Evolutionary conservation across 2,329 filamentous ascomycete genomes (phyloP).

Genomic region (Cytospora leucostoma): DNA sequence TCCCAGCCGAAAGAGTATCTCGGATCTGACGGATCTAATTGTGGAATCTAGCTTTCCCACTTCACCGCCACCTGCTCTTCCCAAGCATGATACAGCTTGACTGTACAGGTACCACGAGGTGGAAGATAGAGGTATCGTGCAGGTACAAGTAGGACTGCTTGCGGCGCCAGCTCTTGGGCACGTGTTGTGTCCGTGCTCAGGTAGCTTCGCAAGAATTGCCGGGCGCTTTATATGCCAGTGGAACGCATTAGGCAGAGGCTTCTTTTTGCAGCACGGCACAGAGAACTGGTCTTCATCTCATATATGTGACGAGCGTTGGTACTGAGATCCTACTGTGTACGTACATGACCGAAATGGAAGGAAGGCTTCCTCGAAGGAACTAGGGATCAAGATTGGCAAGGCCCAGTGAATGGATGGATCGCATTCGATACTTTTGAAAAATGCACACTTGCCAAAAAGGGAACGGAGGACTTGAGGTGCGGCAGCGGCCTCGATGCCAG

Average conservation of each 20-base stretch:
- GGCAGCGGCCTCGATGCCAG: background rate
- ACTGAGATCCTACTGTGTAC: background rate
- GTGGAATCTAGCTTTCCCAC: background rate
- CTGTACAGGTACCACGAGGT: background rate
- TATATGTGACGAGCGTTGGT: constrained; percentile 3
- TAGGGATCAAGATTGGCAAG: background rate
- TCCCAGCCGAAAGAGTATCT: background rate
- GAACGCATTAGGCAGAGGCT: background rate
- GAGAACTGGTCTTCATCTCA: constrained; percentile 15
- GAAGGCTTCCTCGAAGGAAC: no score
- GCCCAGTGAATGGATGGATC: no score
- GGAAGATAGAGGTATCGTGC: background rate
- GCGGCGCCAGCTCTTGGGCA: background rate
- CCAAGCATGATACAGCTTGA: background rate
- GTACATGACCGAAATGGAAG: background rate
- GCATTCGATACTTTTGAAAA: no score
- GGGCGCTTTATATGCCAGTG: background rate
- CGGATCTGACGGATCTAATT: constrained; percentile 5
- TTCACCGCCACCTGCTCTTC: background rate
- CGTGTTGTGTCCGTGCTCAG: background rate
- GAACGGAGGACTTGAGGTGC: background rate
- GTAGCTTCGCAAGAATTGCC: background rate
- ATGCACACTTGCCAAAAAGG: background rate
- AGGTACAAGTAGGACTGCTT: constrained; percentile 5
- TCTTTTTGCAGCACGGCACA: background rate